These are phyloP conservation scores for Artemisia argyi DNA, from an alignment of 129 eudicot genomes.

Conservation along the genomic window DNA sequence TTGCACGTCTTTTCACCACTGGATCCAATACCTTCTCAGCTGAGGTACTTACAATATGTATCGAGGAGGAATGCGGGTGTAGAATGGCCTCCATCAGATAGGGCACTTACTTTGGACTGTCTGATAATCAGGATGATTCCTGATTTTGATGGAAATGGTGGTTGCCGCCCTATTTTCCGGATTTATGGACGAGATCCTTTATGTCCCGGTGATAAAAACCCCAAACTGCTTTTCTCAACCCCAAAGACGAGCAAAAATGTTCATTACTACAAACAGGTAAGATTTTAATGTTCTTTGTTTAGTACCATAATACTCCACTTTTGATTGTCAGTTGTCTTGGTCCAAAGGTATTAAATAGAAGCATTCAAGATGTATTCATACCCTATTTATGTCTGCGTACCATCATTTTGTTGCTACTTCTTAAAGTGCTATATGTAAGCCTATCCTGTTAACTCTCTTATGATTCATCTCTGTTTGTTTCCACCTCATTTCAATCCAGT, in stretches of 20 bases:
- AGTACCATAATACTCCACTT: neutral
- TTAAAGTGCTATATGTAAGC: no score
- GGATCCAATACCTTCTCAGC: conserved; percentile 6
- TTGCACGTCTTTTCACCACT: neutral
- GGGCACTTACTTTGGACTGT: conserved; percentile 11
- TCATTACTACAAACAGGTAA: conserved; percentile 10
- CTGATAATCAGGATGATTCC: conserved; percentile 13
- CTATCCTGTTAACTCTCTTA: no score
- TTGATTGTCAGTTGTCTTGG: no score
- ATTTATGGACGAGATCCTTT: conserved; percentile 16
- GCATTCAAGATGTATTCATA: no score
- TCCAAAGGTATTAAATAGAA: no score
- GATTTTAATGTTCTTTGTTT: neutral
- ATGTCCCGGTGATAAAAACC: neutral
- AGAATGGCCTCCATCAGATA: conserved; percentile 8
- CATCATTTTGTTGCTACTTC: no score
- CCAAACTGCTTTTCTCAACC: conserved; percentile 14
- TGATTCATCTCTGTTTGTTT: no score
- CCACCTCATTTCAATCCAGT: no score
- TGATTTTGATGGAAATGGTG: conserved; percentile 15
- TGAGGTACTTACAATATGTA: conserved; percentile 6
- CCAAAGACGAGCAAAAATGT: conserved; percentile 8
- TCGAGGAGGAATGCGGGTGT: conserved; percentile 6
- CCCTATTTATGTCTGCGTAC: no score
- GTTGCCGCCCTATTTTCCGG: conserved; percentile 6